phyloP scores from a whole-genome alignment of 352 stramenopile genomes.

The Lagenidium sp. region DNA sequence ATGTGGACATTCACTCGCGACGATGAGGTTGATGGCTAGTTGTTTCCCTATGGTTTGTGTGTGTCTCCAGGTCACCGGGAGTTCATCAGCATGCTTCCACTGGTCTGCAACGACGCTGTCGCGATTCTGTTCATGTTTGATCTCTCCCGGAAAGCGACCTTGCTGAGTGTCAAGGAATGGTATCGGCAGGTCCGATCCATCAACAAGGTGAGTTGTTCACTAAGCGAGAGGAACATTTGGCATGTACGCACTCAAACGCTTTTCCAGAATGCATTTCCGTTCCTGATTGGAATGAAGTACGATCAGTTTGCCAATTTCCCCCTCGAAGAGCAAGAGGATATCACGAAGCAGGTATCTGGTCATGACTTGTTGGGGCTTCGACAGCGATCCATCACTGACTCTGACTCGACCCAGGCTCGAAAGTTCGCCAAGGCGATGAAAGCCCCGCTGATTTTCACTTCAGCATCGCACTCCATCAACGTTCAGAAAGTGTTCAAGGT shows the following conservation, averaged over 20 bases:
- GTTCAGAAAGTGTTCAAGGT: slow-evolving; percentile 96
- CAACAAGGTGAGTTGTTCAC: slow-evolving; percentile 86
- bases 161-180: slow-evolving; percentile 92
- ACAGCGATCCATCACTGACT: no score
- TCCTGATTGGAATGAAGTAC: slow-evolving; percentile 94
- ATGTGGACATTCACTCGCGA: no score
- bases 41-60: neutral
- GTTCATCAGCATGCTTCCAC: slow-evolving; percentile 92
- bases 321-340: slow-evolving; percentile 89
- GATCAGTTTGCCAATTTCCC: slow-evolving; percentile 90
- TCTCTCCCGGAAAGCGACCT: slow-evolving; percentile 86
- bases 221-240: no score
- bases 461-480: slow-evolving; percentile 92
- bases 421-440: slow-evolving; percentile 95
- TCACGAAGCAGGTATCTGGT: slow-evolving; percentile 83
- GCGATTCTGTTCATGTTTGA: slow-evolving; percentile 97
- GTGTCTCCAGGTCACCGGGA: slow-evolving; percentile 65
- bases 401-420: slow-evolving; percentile 83
- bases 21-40: neutral
- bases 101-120: slow-evolving; percentile 93
- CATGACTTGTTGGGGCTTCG: neutral
- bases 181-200: slow-evolving; percentile 86
- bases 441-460: slow-evolving; percentile 91
- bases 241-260: no score
- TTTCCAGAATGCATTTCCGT: slow-evolving; percentile 89